Evolutionary conservation across 129 eudicot species (phyloP).

Genomic region (Saposhnikovia divaricata): DNA sequence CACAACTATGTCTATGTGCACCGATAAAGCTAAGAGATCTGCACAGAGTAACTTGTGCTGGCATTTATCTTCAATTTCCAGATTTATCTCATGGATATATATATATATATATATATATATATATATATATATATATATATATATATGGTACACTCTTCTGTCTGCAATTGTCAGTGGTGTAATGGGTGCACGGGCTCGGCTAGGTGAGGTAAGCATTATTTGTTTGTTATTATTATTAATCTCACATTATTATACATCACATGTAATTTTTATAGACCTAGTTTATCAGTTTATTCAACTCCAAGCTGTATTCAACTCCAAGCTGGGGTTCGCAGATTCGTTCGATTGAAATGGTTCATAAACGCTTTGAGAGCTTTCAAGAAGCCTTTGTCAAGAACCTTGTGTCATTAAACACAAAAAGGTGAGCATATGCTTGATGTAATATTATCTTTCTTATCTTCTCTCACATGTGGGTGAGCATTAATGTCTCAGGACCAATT

Average conservation of each 20-base stretch:
- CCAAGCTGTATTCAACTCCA: too few species aligned
- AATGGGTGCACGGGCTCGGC: slow-evolving; percentile 91
- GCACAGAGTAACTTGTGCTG: not conserved
- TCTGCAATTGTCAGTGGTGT: slow-evolving; percentile 97
- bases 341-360: slow-evolving; percentile 91
- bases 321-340: slow-evolving; percentile 54
- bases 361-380: slow-evolving; percentile 94
- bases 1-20: not conserved
- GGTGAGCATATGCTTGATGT: slow-evolving; percentile 20
- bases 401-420: slow-evolving; percentile 59
- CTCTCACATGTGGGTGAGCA: not conserved
- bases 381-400: slow-evolving; percentile 88
- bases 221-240: not conserved
- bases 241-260: not conserved
- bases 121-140: too few species aligned
- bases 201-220: slow-evolving; percentile 71
- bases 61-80: slow-evolving; percentile 22
- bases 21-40: not conserved
- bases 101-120: slow-evolving; percentile 80
- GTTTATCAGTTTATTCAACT: not conserved
- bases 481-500: not conserved
- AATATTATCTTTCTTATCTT: not conserved
- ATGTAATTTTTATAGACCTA: not conserved
- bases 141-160: slow-evolving; percentile 83
- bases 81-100: slow-evolving; percentile 91